Evolutionary conservation across 495 filamentous ascomycete species (phyloP).

Genomic region (Daldinia concentrica): DNA sequence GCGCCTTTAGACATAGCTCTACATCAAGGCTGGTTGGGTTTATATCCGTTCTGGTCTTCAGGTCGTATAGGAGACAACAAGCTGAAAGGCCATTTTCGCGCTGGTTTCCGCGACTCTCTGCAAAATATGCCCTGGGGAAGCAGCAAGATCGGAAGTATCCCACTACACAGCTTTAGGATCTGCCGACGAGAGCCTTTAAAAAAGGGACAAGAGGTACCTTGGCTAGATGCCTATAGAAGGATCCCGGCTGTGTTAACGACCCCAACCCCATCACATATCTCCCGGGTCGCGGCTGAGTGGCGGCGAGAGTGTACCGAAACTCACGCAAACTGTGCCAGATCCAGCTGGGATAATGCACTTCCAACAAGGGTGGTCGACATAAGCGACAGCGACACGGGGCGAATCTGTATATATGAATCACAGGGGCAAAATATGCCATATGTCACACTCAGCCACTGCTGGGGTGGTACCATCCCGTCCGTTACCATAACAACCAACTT

Average conservation of each 20-base stretch:
- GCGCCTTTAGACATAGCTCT: slow-evolving; percentile 3
- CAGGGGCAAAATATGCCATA: slow-evolving; percentile 21
- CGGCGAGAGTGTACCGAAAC: slow-evolving; percentile 2
- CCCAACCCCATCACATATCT: background rate
- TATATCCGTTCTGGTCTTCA: slow-evolving; percentile 31
- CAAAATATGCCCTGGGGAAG: slow-evolving; percentile 26
- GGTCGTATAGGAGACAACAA: slow-evolving; percentile 11
- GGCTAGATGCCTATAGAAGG: slow-evolving; percentile 17
- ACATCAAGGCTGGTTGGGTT: slow-evolving; percentile 27
- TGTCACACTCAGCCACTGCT: slow-evolving; percentile 31
- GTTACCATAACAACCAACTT: slow-evolving; percentile 15
- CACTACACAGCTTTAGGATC: slow-evolving; percentile 26
- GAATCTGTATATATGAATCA: slow-evolving; percentile 23
- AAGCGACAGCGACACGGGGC: slow-evolving; percentile 1
- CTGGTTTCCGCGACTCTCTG: slow-evolving; percentile 25
- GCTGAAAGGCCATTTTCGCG: slow-evolving; percentile 29
- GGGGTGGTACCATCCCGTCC: slow-evolving; percentile 29
- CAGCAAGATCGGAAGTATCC: slow-evolving; percentile 18
- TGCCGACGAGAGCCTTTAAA: slow-evolving; percentile 9
- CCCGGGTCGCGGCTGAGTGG: slow-evolving; percentile 5
- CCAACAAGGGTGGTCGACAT: slow-evolving; percentile 35
- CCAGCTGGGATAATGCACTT: background rate
- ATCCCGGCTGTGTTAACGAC: slow-evolving; percentile 10
- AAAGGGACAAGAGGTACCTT: slow-evolving; percentile 14
- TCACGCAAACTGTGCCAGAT: slow-evolving; percentile 16